Conservation (phyloP, 2,329 filamentous ascomycete genomes). For the Pseudopyrenochaeta lycopersici region DNA sequence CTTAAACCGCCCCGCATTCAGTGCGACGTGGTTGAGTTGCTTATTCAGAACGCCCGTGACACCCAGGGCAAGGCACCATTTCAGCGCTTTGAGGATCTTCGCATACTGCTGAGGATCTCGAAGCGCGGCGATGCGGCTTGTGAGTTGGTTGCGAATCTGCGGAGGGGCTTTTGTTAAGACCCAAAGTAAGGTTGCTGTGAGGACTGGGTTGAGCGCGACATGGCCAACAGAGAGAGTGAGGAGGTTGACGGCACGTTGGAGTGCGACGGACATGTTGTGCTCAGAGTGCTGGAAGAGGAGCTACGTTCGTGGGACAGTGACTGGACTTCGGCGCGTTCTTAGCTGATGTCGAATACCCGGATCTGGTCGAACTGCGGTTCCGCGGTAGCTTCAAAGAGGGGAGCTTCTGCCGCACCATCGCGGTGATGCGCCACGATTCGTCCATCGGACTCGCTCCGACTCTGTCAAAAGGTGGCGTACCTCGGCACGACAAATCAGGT, state of each 20-base stretch:
- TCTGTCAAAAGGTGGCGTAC: neutral
- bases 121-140: slow-evolving; percentile 27
- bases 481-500: slow-evolving; percentile 5
- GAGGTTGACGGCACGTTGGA: slow-evolving; percentile 25
- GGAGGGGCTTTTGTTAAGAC: slow-evolving; percentile 43
- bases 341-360: neutral
- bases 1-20: slow-evolving; percentile 51
- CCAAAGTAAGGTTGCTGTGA: slow-evolving; percentile 42
- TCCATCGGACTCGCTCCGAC: slow-evolving; percentile 3
- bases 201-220: slow-evolving; percentile 39
- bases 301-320: too few species aligned
- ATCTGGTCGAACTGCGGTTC: slow-evolving; percentile 7
- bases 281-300: neutral
- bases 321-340: neutral
- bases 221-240: slow-evolving; percentile 28
- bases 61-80: slow-evolving; percentile 44
- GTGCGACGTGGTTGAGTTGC: slow-evolving; percentile 40
- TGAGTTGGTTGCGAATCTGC: slow-evolving; percentile 29
- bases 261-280: slow-evolving; percentile 27
- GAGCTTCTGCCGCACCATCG: neutral
- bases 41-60: slow-evolving; percentile 37
- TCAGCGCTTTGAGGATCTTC: slow-evolving; percentile 34
- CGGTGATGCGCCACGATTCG: neutral
- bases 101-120: slow-evolving; percentile 31
- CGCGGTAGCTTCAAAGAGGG: slow-evolving; percentile 7